phyloP scores from a whole-genome alignment of 345 rosid genomes.

The Euphorbia tirucalli region DNA sequence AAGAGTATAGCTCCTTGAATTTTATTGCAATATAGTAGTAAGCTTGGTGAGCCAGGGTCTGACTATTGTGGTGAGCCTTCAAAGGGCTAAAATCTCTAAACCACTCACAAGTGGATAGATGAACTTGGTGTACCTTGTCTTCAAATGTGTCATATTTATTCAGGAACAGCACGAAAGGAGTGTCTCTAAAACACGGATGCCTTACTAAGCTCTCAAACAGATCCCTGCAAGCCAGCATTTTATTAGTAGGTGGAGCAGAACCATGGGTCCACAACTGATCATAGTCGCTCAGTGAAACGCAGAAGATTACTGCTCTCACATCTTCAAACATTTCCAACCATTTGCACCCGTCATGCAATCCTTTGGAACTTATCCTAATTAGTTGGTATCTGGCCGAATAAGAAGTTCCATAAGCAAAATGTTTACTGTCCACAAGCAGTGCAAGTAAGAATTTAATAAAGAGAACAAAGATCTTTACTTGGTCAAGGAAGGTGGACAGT shows the following conservation, averaged over 20 bases:
- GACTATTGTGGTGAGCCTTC: slow-evolving; percentile 36
- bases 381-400: slow-evolving; percentile 47
- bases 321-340: slow-evolving; percentile 76
- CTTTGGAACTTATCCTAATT: slow-evolving; percentile 52
- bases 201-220: slow-evolving; percentile 47
- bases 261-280: slow-evolving; percentile 39
- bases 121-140: slow-evolving; percentile 41
- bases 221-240: slow-evolving; percentile 52
- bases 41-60: slow-evolving; percentile 53
- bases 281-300: slow-evolving; percentile 59
- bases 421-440: background rate
- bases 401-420: background rate
- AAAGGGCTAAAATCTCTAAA: slow-evolving; percentile 49
- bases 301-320: slow-evolving; percentile 51
- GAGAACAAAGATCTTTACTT: slow-evolving; percentile 29
- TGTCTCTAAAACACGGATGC: slow-evolving; percentile 48
- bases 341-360: slow-evolving; percentile 53
- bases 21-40: slow-evolving; percentile 52
- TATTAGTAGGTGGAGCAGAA: slow-evolving; percentile 31
- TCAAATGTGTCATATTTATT: slow-evolving; percentile 56
- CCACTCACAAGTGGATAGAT: slow-evolving; percentile 55
- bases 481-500: slow-evolving; percentile 33
- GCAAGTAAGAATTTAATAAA: background rate
- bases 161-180: slow-evolving; percentile 52
- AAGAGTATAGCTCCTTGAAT: slow-evolving; percentile 51